Evolutionary conservation across 305 asterid genomes (phyloP).

Genomic region (Ajuga reptans): DNA sequence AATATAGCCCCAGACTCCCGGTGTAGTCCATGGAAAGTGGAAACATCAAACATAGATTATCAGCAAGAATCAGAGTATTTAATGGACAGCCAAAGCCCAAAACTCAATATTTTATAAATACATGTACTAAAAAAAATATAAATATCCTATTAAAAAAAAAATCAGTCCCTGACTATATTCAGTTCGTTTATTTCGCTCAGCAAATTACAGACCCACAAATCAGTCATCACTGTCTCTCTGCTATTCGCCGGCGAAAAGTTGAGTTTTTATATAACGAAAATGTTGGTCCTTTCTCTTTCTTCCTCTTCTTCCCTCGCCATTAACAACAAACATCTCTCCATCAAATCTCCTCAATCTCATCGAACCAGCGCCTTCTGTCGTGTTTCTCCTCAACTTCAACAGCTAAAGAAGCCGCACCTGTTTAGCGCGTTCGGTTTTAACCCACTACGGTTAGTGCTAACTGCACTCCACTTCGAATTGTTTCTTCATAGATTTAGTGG

Average conservation of each 20-base stretch:
- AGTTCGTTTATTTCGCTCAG: neutral
- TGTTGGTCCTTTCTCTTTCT: slow-evolving; percentile 41
- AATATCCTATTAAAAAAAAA: too few species aligned
- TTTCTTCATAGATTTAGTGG: neutral
- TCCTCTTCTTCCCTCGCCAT: slow-evolving; percentile 23
- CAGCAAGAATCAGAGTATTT: too few species aligned
- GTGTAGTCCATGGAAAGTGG: too few species aligned
- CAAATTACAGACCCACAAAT: neutral
- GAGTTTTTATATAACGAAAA: slow-evolving; percentile 12
- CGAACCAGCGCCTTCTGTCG: slow-evolving; percentile 25
- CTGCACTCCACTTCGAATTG: neutral
- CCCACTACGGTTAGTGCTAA: slow-evolving; percentile 31
- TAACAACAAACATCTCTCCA: slow-evolving; percentile 8
- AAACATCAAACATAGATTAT: too few species aligned
- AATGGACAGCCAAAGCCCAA: too few species aligned
- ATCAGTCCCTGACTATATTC: too few species aligned
- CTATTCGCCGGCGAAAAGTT: slow-evolving; percentile 21
- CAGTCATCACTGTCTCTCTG: neutral
- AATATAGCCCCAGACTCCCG: too few species aligned
- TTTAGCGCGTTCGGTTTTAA: slow-evolving; percentile 25
- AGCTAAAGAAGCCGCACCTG: slow-evolving; percentile 14
- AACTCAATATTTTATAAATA: too few species aligned
- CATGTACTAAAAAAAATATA: too few species aligned
- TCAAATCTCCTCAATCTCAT: slow-evolving; percentile 20
- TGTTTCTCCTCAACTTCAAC: slow-evolving; percentile 26